Base-by-base conservation (phyloP, 805 yeast genomes). In the Saccharomycopsis fibuligera region DNA sequence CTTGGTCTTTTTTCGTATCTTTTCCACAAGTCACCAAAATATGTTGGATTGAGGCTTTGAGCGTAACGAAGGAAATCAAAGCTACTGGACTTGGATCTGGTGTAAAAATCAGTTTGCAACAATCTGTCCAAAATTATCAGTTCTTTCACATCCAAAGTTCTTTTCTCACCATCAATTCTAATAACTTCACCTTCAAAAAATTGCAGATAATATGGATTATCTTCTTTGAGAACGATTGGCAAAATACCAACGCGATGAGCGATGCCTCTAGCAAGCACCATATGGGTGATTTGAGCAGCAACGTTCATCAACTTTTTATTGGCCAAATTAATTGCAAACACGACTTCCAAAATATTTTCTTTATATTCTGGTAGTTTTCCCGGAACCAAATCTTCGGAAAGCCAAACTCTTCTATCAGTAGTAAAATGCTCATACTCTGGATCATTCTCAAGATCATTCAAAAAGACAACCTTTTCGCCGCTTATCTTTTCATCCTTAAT, bases 221-320 rank as follows among this genome's bases (percentile, higher is more conserved):
- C 54, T 17, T 51, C 55, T 8, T 54, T 56, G 2, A 58, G 53
- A 24, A 57, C 52, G 2, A 84, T 50, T 0, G 98, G 96, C n/a
- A 91, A 68, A 2, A 91, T 54, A 5, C 97, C 99, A 45, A 91
- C 60, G 62, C 90, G 83, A 55, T 89, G 84, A 0, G 96, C 86
- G 16, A 85, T 71, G 1, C 79, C 78, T 38, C 76, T 73, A 10
- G 73, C 68, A n/a, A 79, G 58, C 2, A 79, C 67, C 2, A 75
- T 62, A 23, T 72, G 69, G 2, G 82, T 57, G 30, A 79, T 67
- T 6, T 81, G 68, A 17, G 74, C 63, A 25, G 81, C 62, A 1
- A 74, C 76, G 16, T 67, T 60, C 17, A 82, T 57, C 50, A 85
- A 83, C 2, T 68, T 65, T 12, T 68, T 66, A 53, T 78, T 69